Evolutionary conservation across 495 filamentous ascomycete genomes (phyloP).

Genomic region (Choiromyces venosus): DNA sequence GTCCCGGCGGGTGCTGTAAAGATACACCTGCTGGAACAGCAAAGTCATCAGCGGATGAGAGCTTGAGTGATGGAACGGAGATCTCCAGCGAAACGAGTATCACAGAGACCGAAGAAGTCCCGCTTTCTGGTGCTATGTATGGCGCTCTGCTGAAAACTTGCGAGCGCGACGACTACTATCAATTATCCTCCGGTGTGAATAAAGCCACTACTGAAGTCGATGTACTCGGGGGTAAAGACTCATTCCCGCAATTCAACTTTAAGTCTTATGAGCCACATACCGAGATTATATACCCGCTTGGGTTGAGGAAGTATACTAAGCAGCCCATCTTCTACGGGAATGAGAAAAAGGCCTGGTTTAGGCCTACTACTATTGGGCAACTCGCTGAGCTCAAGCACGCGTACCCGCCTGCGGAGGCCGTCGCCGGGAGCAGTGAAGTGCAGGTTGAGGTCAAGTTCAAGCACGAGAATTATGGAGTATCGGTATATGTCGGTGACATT

Average conservation of each 20-base stretch:
- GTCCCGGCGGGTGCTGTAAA: slow-evolving; percentile 45
- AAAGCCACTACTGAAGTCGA: slow-evolving; percentile 8
- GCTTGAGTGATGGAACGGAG: slow-evolving; percentile 19
- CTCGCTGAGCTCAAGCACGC: slow-evolving; percentile 44
- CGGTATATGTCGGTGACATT: slow-evolving; percentile 46
- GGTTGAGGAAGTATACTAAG: slow-evolving; percentile 41
- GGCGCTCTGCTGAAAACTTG: slow-evolving; percentile 40
- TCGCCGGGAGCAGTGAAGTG: slow-evolving; percentile 45
- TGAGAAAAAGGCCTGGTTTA: slow-evolving; percentile 45
- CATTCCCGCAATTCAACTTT: slow-evolving; percentile 43
- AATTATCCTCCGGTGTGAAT: slow-evolving; percentile 6
- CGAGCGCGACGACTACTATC: slow-evolving; percentile 21
- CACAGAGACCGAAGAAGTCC: slow-evolving; percentile 15
- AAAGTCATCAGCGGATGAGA: slow-evolving; percentile 12
- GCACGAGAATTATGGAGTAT: slow-evolving; percentile 42
- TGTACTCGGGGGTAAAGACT: slow-evolving; percentile 27
- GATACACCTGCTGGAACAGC: slow-evolving; percentile 33
- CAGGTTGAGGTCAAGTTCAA: slow-evolving; percentile 46
- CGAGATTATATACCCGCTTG: slow-evolving; percentile 45
- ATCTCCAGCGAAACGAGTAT: slow-evolving; percentile 20
- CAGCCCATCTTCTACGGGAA: slow-evolving; percentile 44
- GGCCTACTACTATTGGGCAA: slow-evolving; percentile 44
- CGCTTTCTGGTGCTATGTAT: slow-evolving; percentile 35
- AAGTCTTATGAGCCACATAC: slow-evolving; percentile 42
- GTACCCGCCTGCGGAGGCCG: slow-evolving; percentile 45